These are phyloP conservation scores for Fragaria vesca DNA, from an alignment of 306 rosid species.

Conservation along the genomic window DNA sequence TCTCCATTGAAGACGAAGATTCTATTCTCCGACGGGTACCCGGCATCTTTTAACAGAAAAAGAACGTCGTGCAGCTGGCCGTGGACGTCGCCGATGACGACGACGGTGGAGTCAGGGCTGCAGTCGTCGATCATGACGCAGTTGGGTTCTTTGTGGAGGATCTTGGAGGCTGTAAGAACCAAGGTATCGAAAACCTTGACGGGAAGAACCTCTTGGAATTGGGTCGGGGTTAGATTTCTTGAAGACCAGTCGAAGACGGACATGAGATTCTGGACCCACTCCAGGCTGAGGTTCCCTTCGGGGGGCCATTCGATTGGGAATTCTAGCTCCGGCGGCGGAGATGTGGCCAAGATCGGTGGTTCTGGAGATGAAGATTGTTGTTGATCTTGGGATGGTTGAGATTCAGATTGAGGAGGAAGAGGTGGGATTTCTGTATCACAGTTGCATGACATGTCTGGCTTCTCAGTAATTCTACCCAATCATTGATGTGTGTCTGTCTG, in stretches of 20 bases:
- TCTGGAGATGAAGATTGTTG: background rate
- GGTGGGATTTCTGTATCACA: background rate
- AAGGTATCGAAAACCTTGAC: slow-evolving; percentile 63
- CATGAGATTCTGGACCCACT: slow-evolving; percentile 59
- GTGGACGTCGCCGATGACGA: slow-evolving; percentile 75
- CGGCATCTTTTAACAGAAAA: slow-evolving; percentile 64
- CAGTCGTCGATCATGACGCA: slow-evolving; percentile 53
- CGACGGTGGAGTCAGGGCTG: slow-evolving; percentile 26
- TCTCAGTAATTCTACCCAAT: too few species aligned
- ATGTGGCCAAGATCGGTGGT: background rate
- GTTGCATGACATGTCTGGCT: background rate
- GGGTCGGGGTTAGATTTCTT: slow-evolving; percentile 47
- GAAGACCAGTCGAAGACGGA: slow-evolving; percentile 73
- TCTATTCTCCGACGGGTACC: slow-evolving; percentile 57
- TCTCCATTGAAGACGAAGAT: slow-evolving; percentile 78
- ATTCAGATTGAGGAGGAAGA: background rate
- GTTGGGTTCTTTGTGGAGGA: slow-evolving; percentile 82
- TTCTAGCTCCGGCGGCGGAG: slow-evolving; percentile 32
- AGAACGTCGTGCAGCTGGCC: slow-evolving; percentile 79
- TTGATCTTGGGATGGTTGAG: background rate
- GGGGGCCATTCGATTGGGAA: slow-evolving; percentile 66
- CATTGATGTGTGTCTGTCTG: too few species aligned
- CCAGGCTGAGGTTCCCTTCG: slow-evolving; percentile 42
- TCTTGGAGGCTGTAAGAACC: slow-evolving; percentile 69
- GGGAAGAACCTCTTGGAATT: slow-evolving; percentile 57